phyloP scores from a whole-genome alignment of 2,329 filamentous ascomycete genomes.

The Moelleriella libera region DNA sequence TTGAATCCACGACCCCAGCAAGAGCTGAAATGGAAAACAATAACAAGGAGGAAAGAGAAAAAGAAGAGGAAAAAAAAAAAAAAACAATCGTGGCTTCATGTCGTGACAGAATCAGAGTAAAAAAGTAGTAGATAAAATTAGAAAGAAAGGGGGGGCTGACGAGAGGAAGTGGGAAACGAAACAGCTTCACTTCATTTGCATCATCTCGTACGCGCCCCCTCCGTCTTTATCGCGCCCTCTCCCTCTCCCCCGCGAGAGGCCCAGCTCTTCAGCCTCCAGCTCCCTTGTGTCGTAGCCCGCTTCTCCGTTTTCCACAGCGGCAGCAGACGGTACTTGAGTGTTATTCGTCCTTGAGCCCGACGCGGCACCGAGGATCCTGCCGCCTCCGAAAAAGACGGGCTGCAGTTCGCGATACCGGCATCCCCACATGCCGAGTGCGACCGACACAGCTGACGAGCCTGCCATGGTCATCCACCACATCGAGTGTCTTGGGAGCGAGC shows the following conservation, averaged over 20 bases:
- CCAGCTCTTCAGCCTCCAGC: constrained; percentile 20
- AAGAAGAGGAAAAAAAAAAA: background rate
- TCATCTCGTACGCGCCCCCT: constrained; percentile 53
- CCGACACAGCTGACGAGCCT: constrained; percentile 27
- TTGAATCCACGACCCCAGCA: too few relatives aligned
- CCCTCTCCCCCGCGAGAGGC: constrained; percentile 33
- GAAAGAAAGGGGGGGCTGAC: too few relatives aligned
- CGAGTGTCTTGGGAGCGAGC: constrained; percentile 57
- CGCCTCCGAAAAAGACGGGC: constrained; percentile 75
- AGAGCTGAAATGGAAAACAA: background rate
- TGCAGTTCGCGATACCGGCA: constrained; percentile 81
- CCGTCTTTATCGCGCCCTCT: constrained; percentile 39
- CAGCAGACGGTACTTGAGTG: too few relatives aligned
- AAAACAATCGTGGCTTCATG: too few relatives aligned
- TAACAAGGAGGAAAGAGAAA: background rate
- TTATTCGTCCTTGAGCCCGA: too few relatives aligned
- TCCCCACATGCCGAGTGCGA: constrained; percentile 68
- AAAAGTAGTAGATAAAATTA: too few relatives aligned
- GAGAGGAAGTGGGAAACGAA: too few relatives aligned
- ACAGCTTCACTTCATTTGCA: constrained; percentile 35
- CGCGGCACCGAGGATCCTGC: constrained; percentile 19
- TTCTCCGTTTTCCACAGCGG: constrained; percentile 9
- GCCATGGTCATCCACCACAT: constrained; percentile 71
- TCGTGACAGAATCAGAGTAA: too few relatives aligned
- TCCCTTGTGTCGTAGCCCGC: constrained; percentile 14